Percentiles rank a stretch among this genome's conserved stretches.
phyloP scores from a whole-genome alignment of 2,329 filamentous ascomycete genomes.

The Gnomoniopsis smithogilvyi region DNA sequence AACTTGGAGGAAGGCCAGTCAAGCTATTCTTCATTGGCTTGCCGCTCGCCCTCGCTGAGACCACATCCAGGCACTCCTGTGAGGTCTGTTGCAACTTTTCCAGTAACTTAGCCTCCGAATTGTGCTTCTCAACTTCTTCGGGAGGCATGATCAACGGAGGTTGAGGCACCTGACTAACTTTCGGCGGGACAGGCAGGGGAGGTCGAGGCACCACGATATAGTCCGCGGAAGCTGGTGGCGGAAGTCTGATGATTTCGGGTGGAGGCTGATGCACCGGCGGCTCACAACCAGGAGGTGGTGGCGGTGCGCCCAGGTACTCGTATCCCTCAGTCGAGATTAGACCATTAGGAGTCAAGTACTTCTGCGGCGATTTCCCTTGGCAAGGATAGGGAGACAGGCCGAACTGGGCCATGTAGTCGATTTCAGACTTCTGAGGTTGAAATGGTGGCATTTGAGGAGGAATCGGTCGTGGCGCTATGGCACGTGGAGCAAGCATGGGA shows the following conservation, averaged over 20 bases:
- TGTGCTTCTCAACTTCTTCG: conserved; percentile 1
- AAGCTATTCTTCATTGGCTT: conserved; percentile 2
- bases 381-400: conserved; percentile 5
- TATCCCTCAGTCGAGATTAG: conserved; percentile 7
- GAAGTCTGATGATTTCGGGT: neutral
- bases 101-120: neutral
- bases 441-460: neutral
- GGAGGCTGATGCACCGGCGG: neutral
- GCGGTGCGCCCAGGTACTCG: conserved; percentile 1
- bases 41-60: neutral
- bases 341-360: neutral
- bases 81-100: neutral
- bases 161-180: neutral
- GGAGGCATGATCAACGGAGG: conserved; percentile 3
- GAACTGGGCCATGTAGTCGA: conserved; percentile 6
- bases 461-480: neutral
- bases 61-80: conserved; percentile 7
- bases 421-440: neutral
- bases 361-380: neutral
- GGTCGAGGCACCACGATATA: neutral
- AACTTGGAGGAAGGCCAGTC: conserved; percentile 12
- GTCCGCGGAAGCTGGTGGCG: neutral
- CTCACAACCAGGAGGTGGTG: neutral
- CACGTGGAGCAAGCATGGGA: neutral
- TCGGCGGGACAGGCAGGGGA: neutral